Evolutionary conservation across 257 asterid genomes (phyloP), one percentile per base, ranked within the genome.

Genomic region (Vinca minor): DNA sequence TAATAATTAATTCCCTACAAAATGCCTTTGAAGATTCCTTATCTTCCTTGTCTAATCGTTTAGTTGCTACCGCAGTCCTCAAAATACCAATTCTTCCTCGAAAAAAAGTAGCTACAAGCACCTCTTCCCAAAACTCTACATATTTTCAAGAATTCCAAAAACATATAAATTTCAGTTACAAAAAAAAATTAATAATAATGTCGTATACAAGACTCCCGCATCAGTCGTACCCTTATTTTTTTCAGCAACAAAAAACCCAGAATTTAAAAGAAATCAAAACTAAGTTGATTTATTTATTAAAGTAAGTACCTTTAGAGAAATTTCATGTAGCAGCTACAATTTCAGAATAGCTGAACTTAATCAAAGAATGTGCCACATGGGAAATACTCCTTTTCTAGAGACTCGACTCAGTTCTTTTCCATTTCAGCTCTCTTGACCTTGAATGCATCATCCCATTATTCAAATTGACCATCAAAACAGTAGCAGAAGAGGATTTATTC

Each of bases 71-170:
- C 0, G 81, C 67, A 53, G 72, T 79, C 35, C 90, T 79, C 70
- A 85, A 52, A 28, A 84, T 62, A 21, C 97, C 95, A 13, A 91
- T 78, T 76, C 82, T 84, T 68, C 96, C 97, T 77, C 93, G 82
- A 64, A 87, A 91, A 21, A 91, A 95, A 81, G n/a, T 83, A 91
- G 84, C 96, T 91, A 78, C 81, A 73, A 45, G 96, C 96, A 64
- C 97, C 96, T 85, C 95, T 87, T 18, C 97, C 97, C 86, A 91
- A 71, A n/a, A 91, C 97, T 80, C 95, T 80, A 61, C 89, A 96
- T 91, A 73, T 25, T 34, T 34, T 62, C 73, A 64, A 46, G 41
- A 48, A 68, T 35, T 54, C 74, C n/a, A n/a, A n/a, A n/a, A 73
- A 72, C 63, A 61, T 11, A 58, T 3, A 14, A 28, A 44, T 50